Percentiles rank a stretch among this genome's conserved stretches.
These are phyloP conservation scores for Herpomyces periplanetae DNA, from an alignment of 2,329 filamentous ascomycete species.

Conservation along the genomic window DNA sequence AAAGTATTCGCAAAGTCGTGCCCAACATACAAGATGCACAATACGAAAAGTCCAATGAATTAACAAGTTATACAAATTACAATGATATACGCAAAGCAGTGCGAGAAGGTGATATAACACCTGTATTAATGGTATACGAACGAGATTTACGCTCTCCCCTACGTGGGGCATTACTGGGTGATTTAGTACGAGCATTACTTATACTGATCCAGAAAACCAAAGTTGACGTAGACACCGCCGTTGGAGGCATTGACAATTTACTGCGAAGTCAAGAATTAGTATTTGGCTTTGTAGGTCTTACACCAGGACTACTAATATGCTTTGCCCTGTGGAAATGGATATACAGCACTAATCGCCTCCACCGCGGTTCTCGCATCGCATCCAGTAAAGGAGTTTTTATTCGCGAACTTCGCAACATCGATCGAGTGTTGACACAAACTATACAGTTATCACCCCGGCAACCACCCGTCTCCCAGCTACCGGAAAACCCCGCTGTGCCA, in stretches of 20 bases:
- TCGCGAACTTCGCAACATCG: constrained; percentile 29
- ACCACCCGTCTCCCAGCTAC: neutral
- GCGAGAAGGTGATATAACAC: constrained; percentile 61
- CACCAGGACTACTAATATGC: constrained; percentile 58
- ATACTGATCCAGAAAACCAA: constrained; percentile 98
- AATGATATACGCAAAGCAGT: constrained; percentile 43
- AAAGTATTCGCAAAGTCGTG: constrained; percentile 15
- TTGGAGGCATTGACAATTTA: constrained; percentile 72
- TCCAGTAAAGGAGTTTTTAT: too few species aligned
- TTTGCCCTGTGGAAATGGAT: constrained; percentile 35
- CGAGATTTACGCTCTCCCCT: constrained; percentile 49
- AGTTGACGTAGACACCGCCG: constrained; percentile 79
- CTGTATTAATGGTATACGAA: constrained; percentile 64
- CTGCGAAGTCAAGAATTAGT: constrained; percentile 86
- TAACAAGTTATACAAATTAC: too few species aligned
- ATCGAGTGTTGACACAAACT: constrained; percentile 27
- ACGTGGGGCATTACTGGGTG: constrained; percentile 39
- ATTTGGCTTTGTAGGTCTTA: constrained; percentile 79
- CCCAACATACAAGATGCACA: constrained; percentile 22
- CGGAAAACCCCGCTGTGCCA: constrained; percentile 1
- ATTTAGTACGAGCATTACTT: constrained; percentile 52
- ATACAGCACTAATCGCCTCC: too few species aligned
- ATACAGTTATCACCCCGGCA: neutral
- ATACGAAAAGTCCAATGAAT: too few species aligned
- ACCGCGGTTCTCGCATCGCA: too few species aligned